Evolutionary conservation across 768 basidiomycete genomes (phyloP).

Genomic region (Boletus reticulatus): DNA sequence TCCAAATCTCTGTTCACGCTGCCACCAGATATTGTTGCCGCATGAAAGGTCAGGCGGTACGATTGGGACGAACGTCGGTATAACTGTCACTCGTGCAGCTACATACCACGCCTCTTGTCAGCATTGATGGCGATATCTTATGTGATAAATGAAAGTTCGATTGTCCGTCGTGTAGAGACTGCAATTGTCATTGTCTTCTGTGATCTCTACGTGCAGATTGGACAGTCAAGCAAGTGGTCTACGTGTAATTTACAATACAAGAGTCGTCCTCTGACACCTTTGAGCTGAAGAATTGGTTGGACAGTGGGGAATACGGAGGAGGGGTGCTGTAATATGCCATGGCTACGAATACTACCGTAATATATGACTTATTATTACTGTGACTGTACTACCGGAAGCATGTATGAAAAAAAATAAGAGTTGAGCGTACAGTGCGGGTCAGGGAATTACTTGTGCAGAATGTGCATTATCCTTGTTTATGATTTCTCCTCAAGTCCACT

Average conservation of each 20-base stretch:
- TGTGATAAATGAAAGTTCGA: background rate
- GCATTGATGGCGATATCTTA: slow-evolving; percentile 18
- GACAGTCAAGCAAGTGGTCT: too few relatives aligned
- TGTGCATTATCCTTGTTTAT: background rate
- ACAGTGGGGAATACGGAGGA: too few relatives aligned
- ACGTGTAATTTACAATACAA: too few relatives aligned
- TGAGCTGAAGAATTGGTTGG: too few relatives aligned
- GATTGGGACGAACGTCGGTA: slow-evolving; percentile 19
- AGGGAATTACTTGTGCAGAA: too few relatives aligned
- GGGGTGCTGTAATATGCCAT: too few relatives aligned
- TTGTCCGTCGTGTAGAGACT: background rate
- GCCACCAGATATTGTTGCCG: slow-evolving; percentile 46
- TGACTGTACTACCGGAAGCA: too few relatives aligned
- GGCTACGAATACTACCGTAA: too few relatives aligned
- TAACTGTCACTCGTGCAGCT: slow-evolving; percentile 57
- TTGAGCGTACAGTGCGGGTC: too few relatives aligned
- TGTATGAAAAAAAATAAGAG: too few relatives aligned
- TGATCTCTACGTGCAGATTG: background rate
- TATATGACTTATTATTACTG: too few relatives aligned
- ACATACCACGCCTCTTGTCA: slow-evolving; percentile 54
- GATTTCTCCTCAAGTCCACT: slow-evolving; percentile 65
- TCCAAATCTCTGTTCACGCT: slow-evolving; percentile 47
- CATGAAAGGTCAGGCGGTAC: slow-evolving; percentile 18
- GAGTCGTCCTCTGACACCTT: too few relatives aligned
- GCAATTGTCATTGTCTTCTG: background rate